Evolutionary conservation across 2,329 filamentous ascomycete genomes (phyloP).

Genomic region (Phialophora verrucosa): DNA sequence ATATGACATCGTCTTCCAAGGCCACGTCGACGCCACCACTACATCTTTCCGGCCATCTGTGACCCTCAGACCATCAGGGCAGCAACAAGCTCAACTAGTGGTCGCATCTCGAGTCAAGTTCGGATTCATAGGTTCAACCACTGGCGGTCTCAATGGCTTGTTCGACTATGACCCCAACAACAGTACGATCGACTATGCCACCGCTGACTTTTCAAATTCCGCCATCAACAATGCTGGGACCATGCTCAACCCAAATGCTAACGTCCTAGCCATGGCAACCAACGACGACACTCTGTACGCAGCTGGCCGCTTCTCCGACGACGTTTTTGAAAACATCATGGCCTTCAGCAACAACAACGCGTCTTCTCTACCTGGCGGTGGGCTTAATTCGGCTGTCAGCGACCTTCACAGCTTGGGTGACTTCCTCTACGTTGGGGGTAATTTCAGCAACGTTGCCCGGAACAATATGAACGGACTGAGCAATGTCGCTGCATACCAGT

Average conservation of each 20-base stretch:
- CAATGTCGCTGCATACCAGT: constrained; percentile 78
- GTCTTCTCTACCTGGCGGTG: constrained; percentile 68
- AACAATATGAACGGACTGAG: constrained; percentile 64
- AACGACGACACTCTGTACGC: constrained; percentile 72
- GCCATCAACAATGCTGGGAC: constrained; percentile 77
- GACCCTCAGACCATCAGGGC: constrained; percentile 72
- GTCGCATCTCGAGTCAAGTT: constrained; percentile 92
- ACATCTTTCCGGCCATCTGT: constrained; percentile 78
- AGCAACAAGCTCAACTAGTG: constrained; percentile 69
- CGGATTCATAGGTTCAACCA: constrained; percentile 60
- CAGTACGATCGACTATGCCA: constrained; percentile 51
- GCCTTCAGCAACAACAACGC: constrained; percentile 69
- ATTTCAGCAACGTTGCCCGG: constrained; percentile 75
- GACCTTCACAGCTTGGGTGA: constrained; percentile 71
- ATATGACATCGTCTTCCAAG: constrained; percentile 90
- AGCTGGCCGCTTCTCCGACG: constrained; percentile 81
- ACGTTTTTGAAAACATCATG: constrained; percentile 75
- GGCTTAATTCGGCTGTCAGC: constrained; percentile 79
- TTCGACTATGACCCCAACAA: constrained; percentile 82
- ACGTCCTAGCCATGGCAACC: constrained; percentile 71
- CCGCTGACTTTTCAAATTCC: constrained; percentile 70
- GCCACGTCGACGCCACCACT: constrained; percentile 77
- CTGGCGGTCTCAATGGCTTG: constrained; percentile 82
- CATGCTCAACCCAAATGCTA: constrained; percentile 69
- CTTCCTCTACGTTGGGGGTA: constrained; percentile 79